Evolutionary conservation across 768 basidiomycete species (phyloP).

Genomic region (Hirschioporus abietinus): DNA sequence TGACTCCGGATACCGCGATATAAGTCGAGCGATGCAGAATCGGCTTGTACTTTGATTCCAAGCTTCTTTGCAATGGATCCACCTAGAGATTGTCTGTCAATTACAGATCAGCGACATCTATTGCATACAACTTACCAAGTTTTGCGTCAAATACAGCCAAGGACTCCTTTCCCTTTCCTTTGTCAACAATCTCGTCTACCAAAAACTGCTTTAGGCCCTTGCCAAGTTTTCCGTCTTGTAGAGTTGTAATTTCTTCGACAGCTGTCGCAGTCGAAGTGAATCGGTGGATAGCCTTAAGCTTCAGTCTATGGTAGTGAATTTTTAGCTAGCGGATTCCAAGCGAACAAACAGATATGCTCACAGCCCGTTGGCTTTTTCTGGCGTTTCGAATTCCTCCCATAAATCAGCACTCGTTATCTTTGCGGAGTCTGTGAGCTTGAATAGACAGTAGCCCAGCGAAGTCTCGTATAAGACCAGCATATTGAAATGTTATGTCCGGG

Average conservation of each 20-base stretch:
- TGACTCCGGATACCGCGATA: slow-evolving; percentile 96
- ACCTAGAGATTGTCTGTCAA: slow-evolving; percentile 35
- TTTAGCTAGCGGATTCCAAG: slow-evolving; percentile 2
- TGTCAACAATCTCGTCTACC: slow-evolving; percentile 77
- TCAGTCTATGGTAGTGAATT: slow-evolving; percentile 50
- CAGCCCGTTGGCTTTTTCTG: slow-evolving; percentile 90
- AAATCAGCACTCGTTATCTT: slow-evolving; percentile 84
- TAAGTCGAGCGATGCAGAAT: slow-evolving; percentile 61
- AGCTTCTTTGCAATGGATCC: slow-evolving; percentile 91
- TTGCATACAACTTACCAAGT: slow-evolving; percentile 56
- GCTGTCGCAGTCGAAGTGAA: slow-evolving; percentile 96
- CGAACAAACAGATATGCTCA: slow-evolving; percentile 35
- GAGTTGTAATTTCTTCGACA: slow-evolving; percentile 91
- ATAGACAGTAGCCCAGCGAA: slow-evolving; percentile 93
- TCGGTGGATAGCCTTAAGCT: slow-evolving; percentile 91
- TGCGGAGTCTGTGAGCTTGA: slow-evolving; percentile 88
- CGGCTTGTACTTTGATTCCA: slow-evolving; percentile 75
- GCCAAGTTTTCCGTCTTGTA: slow-evolving; percentile 89
- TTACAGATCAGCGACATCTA: slow-evolving; percentile 7
- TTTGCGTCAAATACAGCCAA: slow-evolving; percentile 85
- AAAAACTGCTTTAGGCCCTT: slow-evolving; percentile 93
- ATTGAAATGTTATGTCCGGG: slow-evolving; percentile 15
- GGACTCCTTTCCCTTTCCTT: slow-evolving; percentile 85
- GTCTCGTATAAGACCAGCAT: slow-evolving; percentile 99
- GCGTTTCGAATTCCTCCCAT: slow-evolving; percentile 89